Evolutionary conservation across 140 eudicot genomes (phyloP).

Genomic region (Stevia rebaudiana): DNA sequence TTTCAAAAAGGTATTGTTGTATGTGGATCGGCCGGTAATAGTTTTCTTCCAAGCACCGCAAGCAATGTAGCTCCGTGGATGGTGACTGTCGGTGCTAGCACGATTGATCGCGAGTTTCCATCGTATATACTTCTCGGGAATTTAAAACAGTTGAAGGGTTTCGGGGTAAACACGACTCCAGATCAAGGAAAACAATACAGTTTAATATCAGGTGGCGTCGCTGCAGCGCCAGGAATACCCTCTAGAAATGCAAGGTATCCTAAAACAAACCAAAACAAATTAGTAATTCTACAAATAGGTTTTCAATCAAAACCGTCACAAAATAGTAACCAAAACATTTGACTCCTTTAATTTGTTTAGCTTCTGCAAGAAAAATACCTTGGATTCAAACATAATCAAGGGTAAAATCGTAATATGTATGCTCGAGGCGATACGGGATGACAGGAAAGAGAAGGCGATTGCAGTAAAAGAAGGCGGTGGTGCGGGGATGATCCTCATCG

Average conservation of each 20-base stretch:
- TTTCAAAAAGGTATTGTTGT: slow-evolving; percentile 52
- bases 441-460: slow-evolving; percentile 30
- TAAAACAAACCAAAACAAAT: not conserved
- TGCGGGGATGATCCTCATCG: slow-evolving; percentile 50
- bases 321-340: not conserved
- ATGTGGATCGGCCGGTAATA: slow-evolving; percentile 61
- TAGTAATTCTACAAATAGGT: not conserved
- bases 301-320: not conserved
- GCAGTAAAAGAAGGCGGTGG: slow-evolving; percentile 51
- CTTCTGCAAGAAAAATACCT: slow-evolving; percentile 47
- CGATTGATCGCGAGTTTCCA: slow-evolving; percentile 47
- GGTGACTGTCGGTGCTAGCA: slow-evolving; percentile 70
- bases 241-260: slow-evolving; percentile 54
- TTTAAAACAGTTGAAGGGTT: slow-evolving; percentile 42
- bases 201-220: slow-evolving; percentile 40
- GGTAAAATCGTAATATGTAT: slow-evolving; percentile 61
- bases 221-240: slow-evolving; percentile 51
- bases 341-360: slow-evolving; percentile 28
- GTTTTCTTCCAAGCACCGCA: slow-evolving; percentile 35
- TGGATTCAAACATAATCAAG: slow-evolving; percentile 45
- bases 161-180: slow-evolving; percentile 36
- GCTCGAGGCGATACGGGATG: slow-evolving; percentile 30
- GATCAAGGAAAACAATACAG: slow-evolving; percentile 26
- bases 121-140: slow-evolving; percentile 44
- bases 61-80: slow-evolving; percentile 75